phyloP scores from a whole-genome alignment of 2,329 filamentous ascomycete genomes.

The Apiospora arundinis region DNA sequence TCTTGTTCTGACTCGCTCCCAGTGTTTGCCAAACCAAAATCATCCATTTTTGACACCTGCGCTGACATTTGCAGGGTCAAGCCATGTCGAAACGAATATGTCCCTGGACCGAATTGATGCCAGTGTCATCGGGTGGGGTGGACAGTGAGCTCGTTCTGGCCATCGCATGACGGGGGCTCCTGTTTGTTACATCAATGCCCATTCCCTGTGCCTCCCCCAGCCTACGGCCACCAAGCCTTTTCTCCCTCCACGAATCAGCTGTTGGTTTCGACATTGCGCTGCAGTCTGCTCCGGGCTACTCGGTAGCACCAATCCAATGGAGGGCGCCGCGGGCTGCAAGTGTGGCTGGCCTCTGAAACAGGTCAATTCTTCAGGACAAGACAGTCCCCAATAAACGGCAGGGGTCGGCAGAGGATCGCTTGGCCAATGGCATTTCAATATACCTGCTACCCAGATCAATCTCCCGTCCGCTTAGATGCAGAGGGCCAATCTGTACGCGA shows the following conservation, averaged over 20 bases:
- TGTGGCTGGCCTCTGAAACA: conserved; percentile 16
- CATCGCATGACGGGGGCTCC: background rate
- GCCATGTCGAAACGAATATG: background rate
- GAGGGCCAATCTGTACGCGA: background rate
- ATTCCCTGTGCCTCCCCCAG: background rate
- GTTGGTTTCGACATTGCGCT: background rate
- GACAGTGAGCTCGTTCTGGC: background rate
- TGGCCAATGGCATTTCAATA: conserved; percentile 11
- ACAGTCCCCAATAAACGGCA: conserved; percentile 9
- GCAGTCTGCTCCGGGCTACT: background rate
- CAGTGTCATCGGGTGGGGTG: conserved; percentile 1
- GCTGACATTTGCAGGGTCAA: conserved; percentile 6
- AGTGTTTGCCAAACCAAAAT: background rate
- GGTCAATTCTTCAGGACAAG: conserved; percentile 5
- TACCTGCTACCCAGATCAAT: background rate
- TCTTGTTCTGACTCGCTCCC: conserved; percentile 4
- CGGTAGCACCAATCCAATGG: conserved; percentile 11
- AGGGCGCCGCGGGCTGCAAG: background rate
- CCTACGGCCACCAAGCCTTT: background rate
- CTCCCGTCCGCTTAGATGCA: background rate
- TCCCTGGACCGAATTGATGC: background rate
- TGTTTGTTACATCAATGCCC: conserved; percentile 15
- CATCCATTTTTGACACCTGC: background rate
- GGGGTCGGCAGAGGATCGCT: background rate
- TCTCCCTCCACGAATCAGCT: background rate